Evolutionary conservation across 1,284 basidiomycete species (phyloP).

Genomic region (Rhodotorula sp.): DNA sequence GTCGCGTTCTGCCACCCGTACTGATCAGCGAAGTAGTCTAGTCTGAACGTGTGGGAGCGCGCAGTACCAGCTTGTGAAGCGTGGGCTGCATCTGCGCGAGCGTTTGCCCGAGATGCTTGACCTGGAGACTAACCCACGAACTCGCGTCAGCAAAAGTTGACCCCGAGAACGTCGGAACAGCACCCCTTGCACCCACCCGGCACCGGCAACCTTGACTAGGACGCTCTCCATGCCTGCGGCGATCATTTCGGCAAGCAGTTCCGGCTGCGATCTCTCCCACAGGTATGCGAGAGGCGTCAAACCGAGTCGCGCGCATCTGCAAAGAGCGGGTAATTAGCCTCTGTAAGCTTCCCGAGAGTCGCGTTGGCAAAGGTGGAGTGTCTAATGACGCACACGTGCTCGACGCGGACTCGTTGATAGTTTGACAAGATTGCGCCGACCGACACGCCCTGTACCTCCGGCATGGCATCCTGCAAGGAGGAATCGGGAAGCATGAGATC

Average conservation of each 20-base stretch:
- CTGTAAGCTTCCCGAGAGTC: too few species aligned
- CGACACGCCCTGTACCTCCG: constrained; percentile 81
- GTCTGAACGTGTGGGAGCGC: neutral
- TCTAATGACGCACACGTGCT: constrained; percentile 71
- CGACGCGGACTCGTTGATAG: constrained; percentile 94
- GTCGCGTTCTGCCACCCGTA: constrained; percentile 60
- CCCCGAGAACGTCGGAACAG: neutral
- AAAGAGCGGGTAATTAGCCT: neutral
- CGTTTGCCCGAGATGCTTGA: constrained; percentile 74
- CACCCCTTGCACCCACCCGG: constrained; percentile 56
- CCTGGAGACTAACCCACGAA: constrained; percentile 34
- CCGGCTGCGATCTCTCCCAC: constrained; percentile 87
- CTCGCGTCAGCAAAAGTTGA: neutral
- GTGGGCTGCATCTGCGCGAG: constrained; percentile 73
- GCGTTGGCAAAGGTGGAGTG: neutral
- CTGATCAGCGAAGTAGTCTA: neutral
- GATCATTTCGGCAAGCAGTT: constrained; percentile 85
- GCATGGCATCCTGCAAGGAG: constrained; percentile 63
- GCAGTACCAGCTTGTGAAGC: constrained; percentile 67
- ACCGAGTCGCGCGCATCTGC: constrained; percentile 74
- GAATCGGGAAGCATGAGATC: constrained; percentile 1
- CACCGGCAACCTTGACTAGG: constrained; percentile 94
- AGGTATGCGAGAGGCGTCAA: constrained; percentile 83
- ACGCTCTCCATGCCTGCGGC: constrained; percentile 74
- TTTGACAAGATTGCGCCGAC: constrained; percentile 97